A percentile compares a stretch with the other conserved stretches of the same genome.
phyloP scores from a whole-genome alignment of 2,329 filamentous ascomycete genomes.

The Stagonosporopsis tanaceti region DNA sequence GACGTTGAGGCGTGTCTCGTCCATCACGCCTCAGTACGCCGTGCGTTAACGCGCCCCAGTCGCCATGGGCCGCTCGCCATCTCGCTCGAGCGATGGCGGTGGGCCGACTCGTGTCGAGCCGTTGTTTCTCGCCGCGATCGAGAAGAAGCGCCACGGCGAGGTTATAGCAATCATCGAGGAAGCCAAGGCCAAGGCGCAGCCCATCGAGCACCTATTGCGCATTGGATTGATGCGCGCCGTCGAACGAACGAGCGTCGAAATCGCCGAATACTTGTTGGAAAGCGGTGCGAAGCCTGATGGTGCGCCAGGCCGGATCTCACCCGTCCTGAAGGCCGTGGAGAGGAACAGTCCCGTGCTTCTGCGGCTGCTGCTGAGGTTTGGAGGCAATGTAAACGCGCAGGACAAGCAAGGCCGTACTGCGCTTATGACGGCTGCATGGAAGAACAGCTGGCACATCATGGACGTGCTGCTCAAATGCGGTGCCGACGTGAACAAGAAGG shows the following conservation, averaged over 20 bases:
- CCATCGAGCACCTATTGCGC: constrained; percentile 46
- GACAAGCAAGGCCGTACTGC: constrained; percentile 49
- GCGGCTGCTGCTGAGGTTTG: constrained; percentile 42
- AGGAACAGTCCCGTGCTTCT: constrained; percentile 38
- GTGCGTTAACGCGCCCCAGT: constrained; percentile 3
- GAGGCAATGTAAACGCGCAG: constrained; percentile 44
- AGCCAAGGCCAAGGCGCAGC: constrained; percentile 41
- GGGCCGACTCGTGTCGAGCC: constrained; percentile 45
- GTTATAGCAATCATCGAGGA: constrained; percentile 48
- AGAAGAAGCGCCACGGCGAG: constrained; percentile 41
- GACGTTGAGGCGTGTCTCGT: constrained; percentile 18
- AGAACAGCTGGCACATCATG: constrained; percentile 46
- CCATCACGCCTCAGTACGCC: constrained; percentile 3
- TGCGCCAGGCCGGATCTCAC: constrained; percentile 39
- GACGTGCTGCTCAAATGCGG: constrained; percentile 46
- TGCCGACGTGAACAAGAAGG: constrained; percentile 51
- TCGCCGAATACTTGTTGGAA: constrained; percentile 45
- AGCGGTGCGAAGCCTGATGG: constrained; percentile 47
- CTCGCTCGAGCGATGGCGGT: constrained; percentile 47
- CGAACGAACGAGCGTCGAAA: constrained; percentile 41
- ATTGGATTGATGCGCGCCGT: constrained; percentile 48
- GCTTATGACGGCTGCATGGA: constrained; percentile 50
- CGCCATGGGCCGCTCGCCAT: constrained; percentile 46
- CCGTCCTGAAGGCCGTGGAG: constrained; percentile 44
- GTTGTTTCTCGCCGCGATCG: constrained; percentile 47